Conservation (phyloP, 1,284 basidiomycete species). For the Microbotryum scabiosae region DNA sequence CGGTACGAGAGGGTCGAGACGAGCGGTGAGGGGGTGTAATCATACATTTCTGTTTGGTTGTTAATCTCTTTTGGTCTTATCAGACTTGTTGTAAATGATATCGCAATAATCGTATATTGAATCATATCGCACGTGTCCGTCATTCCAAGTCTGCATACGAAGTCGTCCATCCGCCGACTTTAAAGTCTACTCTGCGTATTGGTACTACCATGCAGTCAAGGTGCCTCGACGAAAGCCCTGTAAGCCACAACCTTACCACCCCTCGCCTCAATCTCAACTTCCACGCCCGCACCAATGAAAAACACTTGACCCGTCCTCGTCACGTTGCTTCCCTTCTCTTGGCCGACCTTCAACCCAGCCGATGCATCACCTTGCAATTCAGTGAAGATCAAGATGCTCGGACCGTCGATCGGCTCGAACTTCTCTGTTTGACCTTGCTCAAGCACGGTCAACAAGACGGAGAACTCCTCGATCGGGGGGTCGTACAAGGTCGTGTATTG, state of each 20-base stretch:
- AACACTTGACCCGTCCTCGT: constrained; percentile 61
- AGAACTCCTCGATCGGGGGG: constrained; percentile 91
- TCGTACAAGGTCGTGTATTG: constrained; percentile 60
- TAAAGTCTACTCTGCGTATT: too few relatives aligned
- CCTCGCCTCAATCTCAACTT: constrained; percentile 47
- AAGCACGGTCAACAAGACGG: constrained; percentile 63
- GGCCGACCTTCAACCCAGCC: constrained; percentile 45
- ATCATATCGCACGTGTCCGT: too few relatives aligned
- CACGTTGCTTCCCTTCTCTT: constrained; percentile 46
- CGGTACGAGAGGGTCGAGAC: too few relatives aligned
- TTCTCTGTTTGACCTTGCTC: constrained; percentile 46
- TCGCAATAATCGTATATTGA: too few relatives aligned
- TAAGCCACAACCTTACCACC: constrained; percentile 52
- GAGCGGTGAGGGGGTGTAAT: too few relatives aligned
- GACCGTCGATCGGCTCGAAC: constrained; percentile 63
- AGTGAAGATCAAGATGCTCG: constrained; percentile 72
- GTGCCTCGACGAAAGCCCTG: constrained; percentile 58
- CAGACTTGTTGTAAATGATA: too few relatives aligned
- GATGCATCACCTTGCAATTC: constrained; percentile 53
- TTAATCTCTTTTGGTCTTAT: too few relatives aligned
- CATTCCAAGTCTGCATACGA: too few relatives aligned
- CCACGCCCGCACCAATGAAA: constrained; percentile 69
- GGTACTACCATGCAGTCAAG: not conserved
- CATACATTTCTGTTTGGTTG: too few relatives aligned
- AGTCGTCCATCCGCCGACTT: not conserved